Evolutionary conservation across 352 stramenopile genomes (phyloP).

Genomic region (Pythium aquatile): DNA sequence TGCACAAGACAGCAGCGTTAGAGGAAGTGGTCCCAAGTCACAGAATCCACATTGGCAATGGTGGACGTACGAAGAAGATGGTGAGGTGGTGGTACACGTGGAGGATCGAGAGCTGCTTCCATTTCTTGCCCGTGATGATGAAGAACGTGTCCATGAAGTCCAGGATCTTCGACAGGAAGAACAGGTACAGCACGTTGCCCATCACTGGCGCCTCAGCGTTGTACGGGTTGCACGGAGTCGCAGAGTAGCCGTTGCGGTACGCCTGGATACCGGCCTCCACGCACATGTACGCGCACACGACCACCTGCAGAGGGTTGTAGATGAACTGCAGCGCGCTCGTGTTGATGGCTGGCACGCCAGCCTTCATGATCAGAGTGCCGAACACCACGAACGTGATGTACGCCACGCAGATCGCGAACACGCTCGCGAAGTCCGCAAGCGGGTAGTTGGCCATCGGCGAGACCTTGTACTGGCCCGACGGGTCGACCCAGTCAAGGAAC

Average conservation of each 20-base stretch:
- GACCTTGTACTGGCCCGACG: slow-evolving; percentile 53
- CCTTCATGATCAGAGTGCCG: slow-evolving; percentile 75
- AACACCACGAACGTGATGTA: slow-evolving; percentile 74
- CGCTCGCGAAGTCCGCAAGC: slow-evolving; percentile 58
- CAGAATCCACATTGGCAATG: background rate
- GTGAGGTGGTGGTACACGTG: slow-evolving; percentile 96
- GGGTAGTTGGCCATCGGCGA: slow-evolving; percentile 62
- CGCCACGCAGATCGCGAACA: slow-evolving; percentile 53
- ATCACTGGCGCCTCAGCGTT: slow-evolving; percentile 89
- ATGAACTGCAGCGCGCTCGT: slow-evolving; percentile 90
- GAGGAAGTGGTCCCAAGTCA: background rate
- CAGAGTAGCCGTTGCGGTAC: slow-evolving; percentile 91
- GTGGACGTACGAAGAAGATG: slow-evolving; percentile 77
- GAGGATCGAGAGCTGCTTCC: slow-evolving; percentile 92
- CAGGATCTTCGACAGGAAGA: slow-evolving; percentile 97
- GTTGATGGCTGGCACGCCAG: slow-evolving; percentile 65
- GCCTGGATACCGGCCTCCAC: slow-evolving; percentile 92
- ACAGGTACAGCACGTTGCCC: slow-evolving; percentile 96
- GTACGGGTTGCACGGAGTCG: slow-evolving; percentile 93
- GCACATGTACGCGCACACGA: slow-evolving; percentile 96
- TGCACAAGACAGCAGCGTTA: too few relatives aligned
- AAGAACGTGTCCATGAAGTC: slow-evolving; percentile 96
- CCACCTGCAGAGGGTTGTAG: slow-evolving; percentile 97
- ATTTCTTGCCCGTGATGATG: slow-evolving; percentile 97
- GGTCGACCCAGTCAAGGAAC: slow-evolving; percentile 61